Evolutionary conservation across 495 filamentous ascomycete species (phyloP), one percentile per base, ranked within the genome.

Genomic region (Letharia lupina): DNA sequence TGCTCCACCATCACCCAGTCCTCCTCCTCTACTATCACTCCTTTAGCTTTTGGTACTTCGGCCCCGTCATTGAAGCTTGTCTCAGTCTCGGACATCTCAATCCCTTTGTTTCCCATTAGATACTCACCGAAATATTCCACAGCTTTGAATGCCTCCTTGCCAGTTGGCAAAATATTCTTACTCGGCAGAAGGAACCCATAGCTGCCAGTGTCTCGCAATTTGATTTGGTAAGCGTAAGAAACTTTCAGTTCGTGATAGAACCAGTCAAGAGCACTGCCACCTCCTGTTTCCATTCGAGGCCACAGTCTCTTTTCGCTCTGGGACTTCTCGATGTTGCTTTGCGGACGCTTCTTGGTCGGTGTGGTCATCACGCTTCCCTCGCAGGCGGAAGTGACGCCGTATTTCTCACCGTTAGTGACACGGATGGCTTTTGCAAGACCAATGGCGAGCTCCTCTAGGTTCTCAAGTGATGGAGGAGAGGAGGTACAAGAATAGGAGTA

Each of bases 171-270:
- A 62, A 98, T 98, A 67, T 96, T 82, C 65, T 93, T 88, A 44
- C 84, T 86, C 0, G 94, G 94, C 12, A 98, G 80, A 59, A 98
- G 78, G 71, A 97, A 98, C 0, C 94, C 94, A 74, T 98, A 97
- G 75, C 86, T 94, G 4, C 94, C 94, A 0, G 91, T 96, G 77
- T 98, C 94, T 45, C 94, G 83, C 33, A 98, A 79, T 75, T 97
- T 98, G 74, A 98, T 89, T 78, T 98, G 94, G 71, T 95, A 98
- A 37, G 90, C 86, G 71, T 89, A 94, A 44, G 80, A 84, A n/a
- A 93, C 89, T 54, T 83, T 78, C 41, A 96, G 75, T 70, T 94
- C 88, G 65, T 94, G 91, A 73, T 97, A 97, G 76, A 98, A 96
- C 86, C 91, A 98, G 75, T 98, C 94, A 54, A 98, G 84, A 11